These are phyloP conservation scores for Teratosphaeria pseudoeucalypti DNA, from an alignment of 2,329 filamentous ascomycete genomes.

Conservation along the genomic window DNA sequence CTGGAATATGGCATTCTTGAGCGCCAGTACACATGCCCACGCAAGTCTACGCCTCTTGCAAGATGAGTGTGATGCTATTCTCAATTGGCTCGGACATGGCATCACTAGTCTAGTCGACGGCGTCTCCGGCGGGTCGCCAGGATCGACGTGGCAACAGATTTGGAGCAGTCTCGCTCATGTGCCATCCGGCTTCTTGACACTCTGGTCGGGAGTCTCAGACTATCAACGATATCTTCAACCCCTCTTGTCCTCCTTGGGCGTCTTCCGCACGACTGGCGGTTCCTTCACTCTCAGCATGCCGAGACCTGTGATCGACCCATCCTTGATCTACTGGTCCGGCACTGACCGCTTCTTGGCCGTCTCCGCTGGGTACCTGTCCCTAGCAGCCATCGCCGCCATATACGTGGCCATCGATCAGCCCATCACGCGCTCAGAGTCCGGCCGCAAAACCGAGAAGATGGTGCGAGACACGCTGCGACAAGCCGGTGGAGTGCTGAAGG, in stretches of 20 bases:
- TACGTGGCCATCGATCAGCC: slow-evolving; percentile 68
- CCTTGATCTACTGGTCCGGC: slow-evolving; percentile 34
- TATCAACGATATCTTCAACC: slow-evolving; percentile 7
- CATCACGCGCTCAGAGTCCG: slow-evolving; percentile 53
- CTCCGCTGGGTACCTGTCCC: slow-evolving; percentile 66
- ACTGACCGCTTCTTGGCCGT: slow-evolving; percentile 61
- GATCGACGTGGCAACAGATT: slow-evolving; percentile 5
- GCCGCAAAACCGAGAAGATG: slow-evolving; percentile 56
- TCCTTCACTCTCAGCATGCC: neutral
- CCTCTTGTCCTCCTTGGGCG: slow-evolving; percentile 12
- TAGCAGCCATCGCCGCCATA: slow-evolving; percentile 62
- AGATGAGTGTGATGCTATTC: slow-evolving; percentile 13
- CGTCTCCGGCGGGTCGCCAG: slow-evolving; percentile 15
- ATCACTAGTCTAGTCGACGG: slow-evolving; percentile 17
- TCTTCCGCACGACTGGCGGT: slow-evolving; percentile 5
- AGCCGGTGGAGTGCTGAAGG: slow-evolving; percentile 93
- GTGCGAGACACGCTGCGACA: slow-evolving; percentile 79
- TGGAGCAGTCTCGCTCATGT: neutral
- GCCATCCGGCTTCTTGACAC: neutral
- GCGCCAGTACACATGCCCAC: slow-evolving; percentile 18
- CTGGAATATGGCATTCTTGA: slow-evolving; percentile 18
- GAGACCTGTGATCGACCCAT: slow-evolving; percentile 25
- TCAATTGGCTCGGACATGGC: slow-evolving; percentile 11
- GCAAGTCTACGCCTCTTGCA: slow-evolving; percentile 17
- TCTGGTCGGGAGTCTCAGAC: neutral